phyloP scores from a whole-genome alignment of 257 asterid species.

The Solanum habrochaites region DNA sequence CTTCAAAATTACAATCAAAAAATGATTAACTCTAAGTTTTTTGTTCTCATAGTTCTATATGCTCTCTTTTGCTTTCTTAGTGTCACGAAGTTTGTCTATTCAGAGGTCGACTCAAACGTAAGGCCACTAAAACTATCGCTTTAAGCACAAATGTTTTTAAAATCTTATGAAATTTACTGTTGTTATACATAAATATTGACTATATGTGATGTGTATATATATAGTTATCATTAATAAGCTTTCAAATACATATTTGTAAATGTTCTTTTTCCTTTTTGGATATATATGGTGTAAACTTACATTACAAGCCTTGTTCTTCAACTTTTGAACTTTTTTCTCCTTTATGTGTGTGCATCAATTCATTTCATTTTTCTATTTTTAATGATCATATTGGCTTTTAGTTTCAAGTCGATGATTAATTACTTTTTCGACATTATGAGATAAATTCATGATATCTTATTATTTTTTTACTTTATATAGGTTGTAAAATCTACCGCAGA shows the following conservation, averaged over 20 bases:
- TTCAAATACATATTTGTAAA: neutral
- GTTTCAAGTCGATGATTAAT: neutral
- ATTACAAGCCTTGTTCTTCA: neutral
- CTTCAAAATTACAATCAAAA: neutral
- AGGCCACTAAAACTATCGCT: neutral
- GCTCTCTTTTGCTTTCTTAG: neutral
- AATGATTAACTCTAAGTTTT: neutral
- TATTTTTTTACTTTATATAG: neutral
- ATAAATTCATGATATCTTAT: neutral
- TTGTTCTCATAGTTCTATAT: neutral
- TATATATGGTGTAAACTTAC: neutral
- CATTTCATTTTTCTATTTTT: neutral
- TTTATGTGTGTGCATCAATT: neutral
- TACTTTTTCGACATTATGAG: neutral
- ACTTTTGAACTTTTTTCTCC: neutral
- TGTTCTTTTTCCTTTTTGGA: neutral
- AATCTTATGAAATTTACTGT: neutral
- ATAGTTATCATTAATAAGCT: neutral
- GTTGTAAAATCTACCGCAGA: neutral
- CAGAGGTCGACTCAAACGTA: neutral
- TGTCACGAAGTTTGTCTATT: neutral
- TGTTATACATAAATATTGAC: neutral
- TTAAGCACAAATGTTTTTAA: neutral
- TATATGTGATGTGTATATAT: neutral
- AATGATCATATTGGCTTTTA: neutral